Base-by-base conservation (phyloP, 352 stramenopile species). In the Phytopythium vexans region DNA sequence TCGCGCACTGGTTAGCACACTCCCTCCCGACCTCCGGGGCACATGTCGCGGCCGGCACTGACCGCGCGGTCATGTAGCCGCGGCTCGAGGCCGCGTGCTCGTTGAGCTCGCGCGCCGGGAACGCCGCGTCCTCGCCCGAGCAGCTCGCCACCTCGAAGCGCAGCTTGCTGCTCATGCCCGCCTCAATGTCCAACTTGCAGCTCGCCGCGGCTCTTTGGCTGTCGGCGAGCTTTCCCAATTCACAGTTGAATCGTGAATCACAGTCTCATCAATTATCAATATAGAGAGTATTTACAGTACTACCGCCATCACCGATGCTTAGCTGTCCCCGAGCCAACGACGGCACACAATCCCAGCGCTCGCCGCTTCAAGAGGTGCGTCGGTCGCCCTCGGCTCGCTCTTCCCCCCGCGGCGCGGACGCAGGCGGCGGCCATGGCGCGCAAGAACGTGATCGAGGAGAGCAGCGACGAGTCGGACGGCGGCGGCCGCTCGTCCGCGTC, bases 91-190 rank as follows among this genome's bases (percentile, higher is more conserved):
- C 59, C 12, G 63, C 70, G 53, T 96, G 88, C 39, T 86, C 65
- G 52, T 97, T 94, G n/a, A 97, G 67, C 49, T 96, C 78, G 1
- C 67, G 58, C 27, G 83, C 88, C 14, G 87, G 88, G 52, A 91
- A 97, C 40, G 80, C 75, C 43, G 81, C 54, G 58, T 97, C 89
- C 58, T 97, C 88, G 33, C 88, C 89, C 31, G 89, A 94, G 54
- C 76, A 96, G 45, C 87, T 74, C 43, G 75, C 79, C 21, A 97
- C 88, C 6, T 70, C 60, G 62, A 95, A 96, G 43, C 77, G 83
- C 44, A 97, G 68, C 66, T 93, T 94, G 58, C 72, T 84, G 82
- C 94, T 95, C 32, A 36, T 58, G 10, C 32, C n/a, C 31, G 21
- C 39, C 44, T 12, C 44, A 44, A 42, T 38, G 41, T 15, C 43